Evolutionary conservation across 2,329 filamentous ascomycete genomes (phyloP).

Genomic region (Onygenales sp.): DNA sequence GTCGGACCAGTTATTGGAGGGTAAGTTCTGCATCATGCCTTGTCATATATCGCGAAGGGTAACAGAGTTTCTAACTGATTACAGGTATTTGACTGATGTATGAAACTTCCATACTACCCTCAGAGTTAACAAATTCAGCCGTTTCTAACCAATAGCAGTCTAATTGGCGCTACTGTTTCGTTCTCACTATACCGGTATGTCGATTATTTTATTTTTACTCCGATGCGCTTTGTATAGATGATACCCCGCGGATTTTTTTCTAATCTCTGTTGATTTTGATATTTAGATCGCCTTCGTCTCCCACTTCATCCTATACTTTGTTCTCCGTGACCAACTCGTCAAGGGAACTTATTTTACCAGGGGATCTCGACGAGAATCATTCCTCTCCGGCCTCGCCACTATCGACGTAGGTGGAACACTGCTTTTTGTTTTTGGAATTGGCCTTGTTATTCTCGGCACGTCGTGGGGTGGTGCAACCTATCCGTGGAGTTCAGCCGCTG

Average conservation of each 20-base stretch:
- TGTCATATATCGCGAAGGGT: not conserved
- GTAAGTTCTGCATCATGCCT: constrained; percentile 12
- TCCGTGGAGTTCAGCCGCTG: constrained; percentile 40
- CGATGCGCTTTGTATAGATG: not conserved
- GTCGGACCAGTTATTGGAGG: constrained; percentile 54
- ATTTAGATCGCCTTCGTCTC: constrained; percentile 38
- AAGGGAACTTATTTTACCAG: constrained; percentile 37
- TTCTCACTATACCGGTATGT: constrained; percentile 50
- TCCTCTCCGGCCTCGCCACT: constrained; percentile 42
- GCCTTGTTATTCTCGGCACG: constrained; percentile 45
- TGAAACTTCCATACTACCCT: constrained; percentile 1
- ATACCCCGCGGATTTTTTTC: not conserved
- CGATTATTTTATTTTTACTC: constrained; percentile 6
- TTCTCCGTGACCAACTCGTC: constrained; percentile 51
- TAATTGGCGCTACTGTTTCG: constrained; percentile 60
- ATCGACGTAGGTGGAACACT: constrained; percentile 49
- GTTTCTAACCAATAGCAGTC: constrained; percentile 39
- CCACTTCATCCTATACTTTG: constrained; percentile 44
- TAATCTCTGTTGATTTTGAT: not conserved
- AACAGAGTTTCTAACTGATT: not conserved
- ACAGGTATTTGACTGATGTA: constrained; percentile 24
- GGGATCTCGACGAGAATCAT: constrained; percentile 22
- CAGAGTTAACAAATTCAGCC: constrained; percentile 10
- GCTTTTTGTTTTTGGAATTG: constrained; percentile 47
- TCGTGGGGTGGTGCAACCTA: constrained; percentile 49